Conservation (phyloP, 768 basidiomycete genomes). For the Rhodosporidiobolus sp. region DNA sequence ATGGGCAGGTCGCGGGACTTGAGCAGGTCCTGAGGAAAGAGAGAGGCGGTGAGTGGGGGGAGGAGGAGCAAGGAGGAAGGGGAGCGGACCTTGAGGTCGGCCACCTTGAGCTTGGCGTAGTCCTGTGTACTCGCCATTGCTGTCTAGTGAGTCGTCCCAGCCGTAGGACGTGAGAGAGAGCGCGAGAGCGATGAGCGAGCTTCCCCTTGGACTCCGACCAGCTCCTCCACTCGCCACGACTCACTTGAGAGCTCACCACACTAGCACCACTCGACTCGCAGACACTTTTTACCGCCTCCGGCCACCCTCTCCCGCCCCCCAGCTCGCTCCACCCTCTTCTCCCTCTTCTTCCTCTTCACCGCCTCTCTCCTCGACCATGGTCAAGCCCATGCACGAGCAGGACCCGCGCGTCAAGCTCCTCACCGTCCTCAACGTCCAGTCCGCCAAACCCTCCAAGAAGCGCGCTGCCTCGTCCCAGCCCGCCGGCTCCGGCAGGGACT, state of each 20-base stretch:
- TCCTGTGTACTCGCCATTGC: not conserved
- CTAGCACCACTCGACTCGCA: not conserved
- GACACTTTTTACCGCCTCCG: not conserved
- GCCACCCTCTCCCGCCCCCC: not conserved
- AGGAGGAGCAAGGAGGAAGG: no score
- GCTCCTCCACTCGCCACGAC: no score
- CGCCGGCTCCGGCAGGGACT: slow-evolving; percentile 17
- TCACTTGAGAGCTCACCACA: not conserved
- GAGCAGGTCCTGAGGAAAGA: slow-evolving; percentile 19
- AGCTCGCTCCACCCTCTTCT: not conserved
- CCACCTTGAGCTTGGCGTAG: slow-evolving; percentile 20
- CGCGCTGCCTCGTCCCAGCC: not conserved
- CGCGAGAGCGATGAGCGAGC: not conserved
- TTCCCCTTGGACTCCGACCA: no score
- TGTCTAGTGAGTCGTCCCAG: not conserved
- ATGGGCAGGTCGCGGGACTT: slow-evolving; percentile 8
- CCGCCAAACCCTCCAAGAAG: slow-evolving; percentile 32
- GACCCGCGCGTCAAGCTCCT: slow-evolving; percentile 26
- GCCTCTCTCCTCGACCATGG: slow-evolving; percentile 10
- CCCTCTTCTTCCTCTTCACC: not conserved
- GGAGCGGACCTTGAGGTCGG: slow-evolving; percentile 29
- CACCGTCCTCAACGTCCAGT: slow-evolving; percentile 32
- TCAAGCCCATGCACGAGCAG: slow-evolving; percentile 27
- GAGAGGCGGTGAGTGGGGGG: not conserved
- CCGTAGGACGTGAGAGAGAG: not conserved